These are phyloP conservation scores for Ganoderma sinense DNA, from an alignment of 1,284 basidiomycete genomes.

Conservation along the genomic window DNA sequence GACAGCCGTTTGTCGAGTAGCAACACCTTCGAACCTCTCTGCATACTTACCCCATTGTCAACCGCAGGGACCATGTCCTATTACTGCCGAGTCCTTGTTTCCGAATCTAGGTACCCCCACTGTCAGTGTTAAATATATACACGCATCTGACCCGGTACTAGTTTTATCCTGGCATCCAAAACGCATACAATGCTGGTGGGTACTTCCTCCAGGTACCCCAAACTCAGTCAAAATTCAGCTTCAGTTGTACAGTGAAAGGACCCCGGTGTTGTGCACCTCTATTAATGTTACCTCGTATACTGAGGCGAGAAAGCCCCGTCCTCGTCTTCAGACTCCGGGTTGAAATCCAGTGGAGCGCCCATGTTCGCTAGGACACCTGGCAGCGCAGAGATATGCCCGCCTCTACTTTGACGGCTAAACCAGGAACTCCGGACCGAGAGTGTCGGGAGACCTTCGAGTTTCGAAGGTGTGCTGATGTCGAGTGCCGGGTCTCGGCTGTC, in stretches of 20 bases:
- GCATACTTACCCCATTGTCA: neutral
- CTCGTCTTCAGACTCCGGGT: too few relatives aligned
- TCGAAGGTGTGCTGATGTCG: neutral
- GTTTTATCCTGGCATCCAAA: neutral
- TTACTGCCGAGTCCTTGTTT: neutral
- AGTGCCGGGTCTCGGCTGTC: neutral
- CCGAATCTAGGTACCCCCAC: neutral
- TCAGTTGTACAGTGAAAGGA: too few relatives aligned
- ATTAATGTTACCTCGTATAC: too few relatives aligned
- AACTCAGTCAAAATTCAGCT: too few relatives aligned
- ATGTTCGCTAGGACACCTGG: too few relatives aligned
- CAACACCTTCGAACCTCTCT: neutral
- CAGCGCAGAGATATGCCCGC: too few relatives aligned
- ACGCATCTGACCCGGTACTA: neutral
- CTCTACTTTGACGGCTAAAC: too few relatives aligned
- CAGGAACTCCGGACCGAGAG: too few relatives aligned
- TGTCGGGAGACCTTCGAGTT: neutral
- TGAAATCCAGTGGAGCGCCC: too few relatives aligned
- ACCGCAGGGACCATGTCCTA: neutral
- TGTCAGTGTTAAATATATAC: neutral
- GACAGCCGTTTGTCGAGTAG: neutral
- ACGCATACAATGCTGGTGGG: neutral
- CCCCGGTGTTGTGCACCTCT: too few relatives aligned
- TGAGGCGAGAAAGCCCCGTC: too few relatives aligned
- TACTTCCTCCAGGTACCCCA: too few relatives aligned